These are phyloP conservation scores for Abrus pulchellus DNA, from an alignment of 306 rosid genomes.

Conservation along the genomic window DNA sequence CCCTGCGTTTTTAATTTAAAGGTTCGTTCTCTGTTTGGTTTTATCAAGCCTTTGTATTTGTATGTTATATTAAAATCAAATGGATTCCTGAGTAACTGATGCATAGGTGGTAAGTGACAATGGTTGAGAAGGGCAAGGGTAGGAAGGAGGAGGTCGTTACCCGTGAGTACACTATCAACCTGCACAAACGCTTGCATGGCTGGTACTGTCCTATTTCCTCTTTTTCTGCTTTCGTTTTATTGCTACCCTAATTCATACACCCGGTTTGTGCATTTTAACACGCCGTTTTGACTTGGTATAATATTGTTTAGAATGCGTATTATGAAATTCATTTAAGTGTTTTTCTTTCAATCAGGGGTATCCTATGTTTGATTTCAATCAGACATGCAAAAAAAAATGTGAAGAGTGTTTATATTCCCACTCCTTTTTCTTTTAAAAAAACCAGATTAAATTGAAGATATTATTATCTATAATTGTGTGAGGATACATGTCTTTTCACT, in stretches of 20 bases:
- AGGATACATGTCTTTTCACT: no score
- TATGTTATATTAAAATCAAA: not conserved
- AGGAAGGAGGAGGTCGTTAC: constrained; percentile 90
- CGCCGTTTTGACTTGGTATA: no score
- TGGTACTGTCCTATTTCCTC: constrained; percentile 53
- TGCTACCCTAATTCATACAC: not conserved
- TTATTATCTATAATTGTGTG: not conserved
- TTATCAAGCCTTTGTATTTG: not conserved
- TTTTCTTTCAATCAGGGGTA: not conserved
- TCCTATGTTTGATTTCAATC: not conserved
- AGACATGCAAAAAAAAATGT: not conserved
- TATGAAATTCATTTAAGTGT: not conserved
- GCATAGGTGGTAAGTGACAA: constrained; percentile 43
- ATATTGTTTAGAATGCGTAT: no score
- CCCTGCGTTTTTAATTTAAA: not conserved
- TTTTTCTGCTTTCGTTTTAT: not conserved
- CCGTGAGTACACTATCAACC: constrained; percentile 90
- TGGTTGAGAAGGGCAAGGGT: constrained; percentile 82
- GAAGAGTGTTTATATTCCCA: no score
- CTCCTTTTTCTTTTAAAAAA: no score
- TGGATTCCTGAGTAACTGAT: not conserved
- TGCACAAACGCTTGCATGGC: constrained; percentile 89
- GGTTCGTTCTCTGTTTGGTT: not conserved
- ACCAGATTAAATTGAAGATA: not conserved
- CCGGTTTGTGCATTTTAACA: not conserved